Percentiles rank a stretch among this genome's conserved stretches.
Conservation (phyloP, 2,329 filamentous ascomycete genomes). For the Fusarium virguliforme region DNA sequence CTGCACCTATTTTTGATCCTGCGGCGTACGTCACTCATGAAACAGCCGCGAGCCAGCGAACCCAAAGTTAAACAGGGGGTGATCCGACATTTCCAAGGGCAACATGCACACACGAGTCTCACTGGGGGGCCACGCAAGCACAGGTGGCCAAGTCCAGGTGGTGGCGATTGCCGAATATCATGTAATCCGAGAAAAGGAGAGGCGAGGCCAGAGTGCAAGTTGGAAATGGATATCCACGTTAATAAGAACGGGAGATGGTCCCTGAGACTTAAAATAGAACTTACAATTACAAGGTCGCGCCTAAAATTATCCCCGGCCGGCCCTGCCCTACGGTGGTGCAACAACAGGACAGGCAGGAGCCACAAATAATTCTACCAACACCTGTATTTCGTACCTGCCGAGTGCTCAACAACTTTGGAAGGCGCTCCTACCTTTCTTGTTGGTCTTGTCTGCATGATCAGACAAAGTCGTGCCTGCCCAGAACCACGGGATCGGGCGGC, state of each 20-base stretch:
- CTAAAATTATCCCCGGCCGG: conserved; percentile 39
- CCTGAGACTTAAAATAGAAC: conserved; percentile 36
- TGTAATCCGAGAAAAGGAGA: conserved; percentile 3
- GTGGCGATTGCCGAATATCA: conserved; percentile 3
- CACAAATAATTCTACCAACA: conserved; percentile 13
- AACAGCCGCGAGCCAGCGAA: conserved; percentile 12
- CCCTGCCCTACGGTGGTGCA: conserved; percentile 20
- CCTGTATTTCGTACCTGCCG: conserved; percentile 9
- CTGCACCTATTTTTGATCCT: conserved; percentile 4
- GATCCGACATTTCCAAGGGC: conserved; percentile 13
- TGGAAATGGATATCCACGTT: conserved; percentile 24
- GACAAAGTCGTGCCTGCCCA: conserved; percentile 19
- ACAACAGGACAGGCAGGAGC: conserved; percentile 14
- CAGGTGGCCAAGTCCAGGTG: conserved; percentile 2
- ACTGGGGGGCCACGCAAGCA: conserved; percentile 29
- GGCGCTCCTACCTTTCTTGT: not conserved
- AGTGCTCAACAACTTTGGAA: not conserved
- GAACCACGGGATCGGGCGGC: conserved; percentile 38
- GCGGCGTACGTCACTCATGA: not conserved
- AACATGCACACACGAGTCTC: conserved; percentile 21
- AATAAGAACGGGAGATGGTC: conserved; percentile 23
- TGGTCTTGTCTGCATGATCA: conserved; percentile 28
- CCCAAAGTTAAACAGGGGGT: conserved; percentile 27
- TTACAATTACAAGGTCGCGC: conserved; percentile 14
- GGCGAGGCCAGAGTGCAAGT: conserved; percentile 2